Conservation (phyloP, 164 flowering plant genomes). For the Sedum album region DNA sequence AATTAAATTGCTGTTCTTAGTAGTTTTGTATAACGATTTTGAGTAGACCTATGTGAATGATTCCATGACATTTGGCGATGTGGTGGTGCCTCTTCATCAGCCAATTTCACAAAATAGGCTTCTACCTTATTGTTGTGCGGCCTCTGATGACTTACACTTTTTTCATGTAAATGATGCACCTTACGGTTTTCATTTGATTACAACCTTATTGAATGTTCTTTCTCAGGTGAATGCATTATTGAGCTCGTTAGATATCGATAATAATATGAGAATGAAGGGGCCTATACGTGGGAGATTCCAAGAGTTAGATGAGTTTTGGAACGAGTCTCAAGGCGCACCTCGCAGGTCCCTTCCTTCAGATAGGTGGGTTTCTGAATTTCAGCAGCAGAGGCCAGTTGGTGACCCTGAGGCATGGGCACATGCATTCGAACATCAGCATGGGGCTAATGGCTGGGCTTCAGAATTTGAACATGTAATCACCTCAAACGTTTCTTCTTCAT, state of each 20-base stretch:
- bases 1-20: too few species aligned
- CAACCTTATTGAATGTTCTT: not conserved
- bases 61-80: too few species aligned
- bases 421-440: slow-evolving; percentile 78
- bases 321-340: slow-evolving; percentile 61
- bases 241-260: slow-evolving; percentile 76
- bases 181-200: not conserved
- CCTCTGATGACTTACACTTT: too few species aligned
- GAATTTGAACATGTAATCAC: slow-evolving; percentile 76
- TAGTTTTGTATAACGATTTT: too few species aligned
- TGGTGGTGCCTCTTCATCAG: too few species aligned
- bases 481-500: not conserved
- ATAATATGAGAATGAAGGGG: slow-evolving; percentile 44
- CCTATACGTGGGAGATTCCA: slow-evolving; percentile 54
- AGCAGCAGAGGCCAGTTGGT: slow-evolving; percentile 35
- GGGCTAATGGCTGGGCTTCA: slow-evolving; percentile 84
- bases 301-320: slow-evolving; percentile 88
- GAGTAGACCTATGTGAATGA: too few species aligned
- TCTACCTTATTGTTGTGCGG: too few species aligned
- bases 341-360: slow-evolving; percentile 39
- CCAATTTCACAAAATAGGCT: not conserved
- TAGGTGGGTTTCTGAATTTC: slow-evolving; percentile 69
- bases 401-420: slow-evolving; percentile 66
- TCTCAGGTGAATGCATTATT: slow-evolving; percentile 76
- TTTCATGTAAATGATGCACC: not conserved